A percentile compares a stretch with the other conserved stretches of the same genome.
phyloP scores from a whole-genome alignment of 1,284 basidiomycete genomes.

The Flammula alnicola region DNA sequence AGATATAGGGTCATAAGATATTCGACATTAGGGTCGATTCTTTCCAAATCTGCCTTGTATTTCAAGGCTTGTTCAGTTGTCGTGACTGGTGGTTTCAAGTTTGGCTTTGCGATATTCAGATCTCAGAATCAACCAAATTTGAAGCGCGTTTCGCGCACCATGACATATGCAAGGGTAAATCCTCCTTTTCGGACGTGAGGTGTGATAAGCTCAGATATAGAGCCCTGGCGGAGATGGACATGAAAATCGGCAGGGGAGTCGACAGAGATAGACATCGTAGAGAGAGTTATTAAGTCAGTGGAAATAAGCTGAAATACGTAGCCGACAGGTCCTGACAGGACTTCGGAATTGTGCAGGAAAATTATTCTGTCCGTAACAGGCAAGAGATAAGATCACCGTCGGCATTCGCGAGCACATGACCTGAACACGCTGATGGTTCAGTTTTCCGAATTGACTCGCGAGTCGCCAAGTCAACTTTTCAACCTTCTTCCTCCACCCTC shows the following conservation, averaged over 20 bases:
- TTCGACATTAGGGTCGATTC: conserved; percentile 79
- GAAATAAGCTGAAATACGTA: no score
- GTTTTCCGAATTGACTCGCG: conserved; percentile 28
- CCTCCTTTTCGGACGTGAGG: conserved; percentile 93
- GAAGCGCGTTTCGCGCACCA: conserved; percentile 58
- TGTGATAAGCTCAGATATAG: conserved; percentile 83
- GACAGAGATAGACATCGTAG: conserved; percentile 50
- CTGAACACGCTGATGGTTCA: conserved; percentile 45
- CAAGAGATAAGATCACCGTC: conserved; percentile 31
- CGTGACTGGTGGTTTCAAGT: conserved; percentile 92
- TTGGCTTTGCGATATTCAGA: conserved; percentile 66
- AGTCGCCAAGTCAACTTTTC: conserved; percentile 20
- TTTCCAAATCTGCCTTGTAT: conserved; percentile 80
- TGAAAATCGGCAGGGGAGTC: conserved; percentile 92
- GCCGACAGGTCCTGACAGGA: no score
- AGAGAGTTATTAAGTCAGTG: no score
- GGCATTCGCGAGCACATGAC: conserved; percentile 41
- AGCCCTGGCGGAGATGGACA: conserved; percentile 93
- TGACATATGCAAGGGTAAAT: conserved; percentile 93
- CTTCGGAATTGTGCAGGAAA: not conserved
- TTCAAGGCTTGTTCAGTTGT: conserved; percentile 81
- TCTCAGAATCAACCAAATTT: conserved; percentile 8
- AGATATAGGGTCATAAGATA: conserved; percentile 98
- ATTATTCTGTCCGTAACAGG: conserved; percentile 14
- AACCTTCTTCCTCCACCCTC: conserved; percentile 19